Evolutionary conservation across 345 rosid genomes (phyloP).

Genomic region (Brassica incana): DNA sequence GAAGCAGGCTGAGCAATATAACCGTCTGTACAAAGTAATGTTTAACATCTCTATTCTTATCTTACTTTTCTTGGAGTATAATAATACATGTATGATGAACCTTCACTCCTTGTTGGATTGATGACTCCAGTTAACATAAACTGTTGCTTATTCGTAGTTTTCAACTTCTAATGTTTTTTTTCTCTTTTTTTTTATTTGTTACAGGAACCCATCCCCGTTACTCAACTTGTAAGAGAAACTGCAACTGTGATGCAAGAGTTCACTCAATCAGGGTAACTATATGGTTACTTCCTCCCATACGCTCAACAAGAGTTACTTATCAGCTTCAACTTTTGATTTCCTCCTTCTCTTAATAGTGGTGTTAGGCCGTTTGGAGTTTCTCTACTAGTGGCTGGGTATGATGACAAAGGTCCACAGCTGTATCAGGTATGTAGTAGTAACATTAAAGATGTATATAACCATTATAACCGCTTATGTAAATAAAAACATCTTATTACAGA

Average conservation of each 20-base stretch:
- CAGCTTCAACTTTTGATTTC: background rate
- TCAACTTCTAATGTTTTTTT: background rate
- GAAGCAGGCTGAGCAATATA: slow-evolving; percentile 92
- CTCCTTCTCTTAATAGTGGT: slow-evolving; percentile 48
- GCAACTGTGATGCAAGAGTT: slow-evolving; percentile 99
- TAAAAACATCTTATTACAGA: background rate
- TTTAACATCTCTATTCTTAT: background rate
- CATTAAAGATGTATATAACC: background rate
- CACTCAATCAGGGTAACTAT: slow-evolving; percentile 86
- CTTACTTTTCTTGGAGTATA: background rate
- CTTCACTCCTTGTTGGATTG: background rate
- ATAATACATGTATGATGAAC: background rate
- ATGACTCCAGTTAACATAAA: background rate
- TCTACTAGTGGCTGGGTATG: slow-evolving; percentile 87
- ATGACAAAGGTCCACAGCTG: slow-evolving; percentile 92
- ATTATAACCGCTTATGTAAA: background rate
- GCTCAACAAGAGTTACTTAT: too few relatives aligned
- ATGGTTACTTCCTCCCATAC: background rate
- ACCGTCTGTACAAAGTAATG: slow-evolving; percentile 66
- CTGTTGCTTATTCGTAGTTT: background rate
- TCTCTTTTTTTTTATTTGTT: background rate
- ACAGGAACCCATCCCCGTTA: slow-evolving; percentile 95
- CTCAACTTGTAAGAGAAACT: slow-evolving; percentile 94
- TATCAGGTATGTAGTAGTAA: slow-evolving; percentile 62
- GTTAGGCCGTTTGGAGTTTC: slow-evolving; percentile 99